phyloP scores from a whole-genome alignment of 345 rosid species.

The Lepidium didymum region DNA sequence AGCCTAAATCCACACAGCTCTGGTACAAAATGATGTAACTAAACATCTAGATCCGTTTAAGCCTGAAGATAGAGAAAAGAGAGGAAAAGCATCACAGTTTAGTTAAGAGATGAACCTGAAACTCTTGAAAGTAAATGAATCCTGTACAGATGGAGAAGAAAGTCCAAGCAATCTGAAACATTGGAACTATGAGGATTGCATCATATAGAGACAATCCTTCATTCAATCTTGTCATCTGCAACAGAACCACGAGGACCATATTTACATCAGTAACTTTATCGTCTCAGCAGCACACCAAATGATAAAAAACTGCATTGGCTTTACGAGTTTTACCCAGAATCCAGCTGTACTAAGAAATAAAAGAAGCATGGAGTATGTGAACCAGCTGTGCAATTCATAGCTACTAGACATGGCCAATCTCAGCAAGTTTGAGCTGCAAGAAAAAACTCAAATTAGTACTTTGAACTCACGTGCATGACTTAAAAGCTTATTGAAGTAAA shows the following conservation, averaged over 20 bases:
- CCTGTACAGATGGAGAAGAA: slow-evolving; percentile 99
- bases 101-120: slow-evolving; percentile 53
- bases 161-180: slow-evolving; percentile 99
- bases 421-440: slow-evolving; percentile 80
- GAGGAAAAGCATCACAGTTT: not conserved
- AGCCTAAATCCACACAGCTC: not conserved
- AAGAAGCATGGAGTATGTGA: slow-evolving; percentile 95
- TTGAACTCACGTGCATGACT: not conserved
- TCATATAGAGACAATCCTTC: slow-evolving; percentile 89
- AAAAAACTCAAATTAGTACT: slow-evolving; percentile 15
- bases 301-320: not conserved
- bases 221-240: slow-evolving; percentile 93
- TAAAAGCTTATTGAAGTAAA: not conserved
- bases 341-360: slow-evolving; percentile 97
- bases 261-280: slow-evolving; percentile 7
- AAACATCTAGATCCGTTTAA: not conserved
- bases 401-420: slow-evolving; percentile 88
- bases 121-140: slow-evolving; percentile 95
- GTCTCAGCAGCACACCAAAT: not conserved
- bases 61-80: not conserved
- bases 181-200: slow-evolving; percentile 96
- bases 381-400: slow-evolving; percentile 91
- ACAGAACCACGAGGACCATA: not conserved
- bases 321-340: slow-evolving; percentile 74
- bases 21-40: not conserved